Evolutionary conservation across 441 rosid species (phyloP).

Genomic region (Bocquillonia castaneifolia): DNA sequence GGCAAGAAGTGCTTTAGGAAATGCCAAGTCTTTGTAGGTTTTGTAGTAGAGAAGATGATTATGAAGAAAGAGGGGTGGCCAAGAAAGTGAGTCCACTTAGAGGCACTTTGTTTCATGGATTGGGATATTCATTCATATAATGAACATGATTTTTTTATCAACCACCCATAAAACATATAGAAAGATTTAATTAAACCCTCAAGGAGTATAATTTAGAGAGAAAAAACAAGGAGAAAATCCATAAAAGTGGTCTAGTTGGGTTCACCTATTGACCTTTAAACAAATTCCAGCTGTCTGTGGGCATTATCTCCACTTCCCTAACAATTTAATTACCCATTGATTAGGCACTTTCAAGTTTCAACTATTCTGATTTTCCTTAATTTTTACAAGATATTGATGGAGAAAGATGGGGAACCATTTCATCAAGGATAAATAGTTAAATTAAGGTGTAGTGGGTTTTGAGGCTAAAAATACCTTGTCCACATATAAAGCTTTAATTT

Average conservation of each 20-base stretch:
- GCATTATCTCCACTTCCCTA: conserved; percentile 11
- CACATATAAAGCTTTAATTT: too few relatives aligned
- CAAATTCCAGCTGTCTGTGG: conserved; percentile 15
- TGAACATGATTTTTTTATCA: not conserved
- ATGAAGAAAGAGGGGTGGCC: conserved; percentile 13
- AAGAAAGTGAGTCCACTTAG: conserved; percentile 30
- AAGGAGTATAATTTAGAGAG: too few relatives aligned
- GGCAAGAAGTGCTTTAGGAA: conserved; percentile 18
- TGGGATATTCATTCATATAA: conserved; percentile 17
- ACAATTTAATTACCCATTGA: not conserved
- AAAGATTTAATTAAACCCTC: too few relatives aligned
- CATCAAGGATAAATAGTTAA: too few relatives aligned
- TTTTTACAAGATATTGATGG: not conserved
- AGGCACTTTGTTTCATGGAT: conserved; percentile 28
- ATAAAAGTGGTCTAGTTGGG: too few relatives aligned
- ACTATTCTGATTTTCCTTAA: not conserved
- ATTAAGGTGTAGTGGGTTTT: too few relatives aligned
- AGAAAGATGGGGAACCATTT: not conserved
- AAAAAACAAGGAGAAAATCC: too few relatives aligned
- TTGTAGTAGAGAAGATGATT: not conserved
- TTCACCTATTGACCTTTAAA: not conserved
- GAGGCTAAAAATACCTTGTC: too few relatives aligned
- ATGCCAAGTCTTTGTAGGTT: too few relatives aligned
- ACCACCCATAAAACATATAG: too few relatives aligned
- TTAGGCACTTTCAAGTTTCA: not conserved